Evolutionary conservation across 345 rosid species (phyloP).

Genomic region (Lumnitzera littorea): DNA sequence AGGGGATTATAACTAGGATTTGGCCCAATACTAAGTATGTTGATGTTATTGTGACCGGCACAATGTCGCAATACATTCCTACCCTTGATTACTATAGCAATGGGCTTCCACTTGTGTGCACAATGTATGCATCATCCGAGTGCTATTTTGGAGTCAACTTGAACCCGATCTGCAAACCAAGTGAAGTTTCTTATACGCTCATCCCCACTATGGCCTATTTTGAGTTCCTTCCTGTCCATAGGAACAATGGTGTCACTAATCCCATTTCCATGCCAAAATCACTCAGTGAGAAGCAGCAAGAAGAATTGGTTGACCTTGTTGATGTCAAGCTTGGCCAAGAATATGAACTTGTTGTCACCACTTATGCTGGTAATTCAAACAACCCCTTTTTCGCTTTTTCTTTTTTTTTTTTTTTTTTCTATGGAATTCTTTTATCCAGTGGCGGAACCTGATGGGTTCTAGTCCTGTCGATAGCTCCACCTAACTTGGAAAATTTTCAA

Average conservation of each 20-base stretch:
- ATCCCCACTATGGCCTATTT: constrained; percentile 92
- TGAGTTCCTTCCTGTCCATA: constrained; percentile 81
- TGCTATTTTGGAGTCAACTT: constrained; percentile 93
- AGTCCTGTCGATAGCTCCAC: no score
- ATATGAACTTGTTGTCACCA: constrained; percentile 96
- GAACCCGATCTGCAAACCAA: constrained; percentile 73
- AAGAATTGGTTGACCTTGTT: constrained; percentile 76
- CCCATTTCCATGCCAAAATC: constrained; percentile 57
- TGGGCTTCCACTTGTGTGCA: constrained; percentile 83
- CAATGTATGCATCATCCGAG: constrained; percentile 97
- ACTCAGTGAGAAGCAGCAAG: constrained; percentile 75
- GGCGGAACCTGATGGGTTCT: no score
- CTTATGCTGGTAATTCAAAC: constrained; percentile 65
- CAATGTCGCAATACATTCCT: constrained; percentile 97
- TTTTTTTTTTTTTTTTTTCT: no score
- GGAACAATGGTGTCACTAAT: constrained; percentile 54
- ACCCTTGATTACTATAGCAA: constrained; percentile 88
- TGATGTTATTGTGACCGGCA: constrained; percentile 97
- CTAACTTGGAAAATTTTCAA: no score
- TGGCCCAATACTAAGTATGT: constrained; percentile 85
- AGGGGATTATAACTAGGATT: constrained; percentile 62
- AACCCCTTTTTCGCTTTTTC: neutral
- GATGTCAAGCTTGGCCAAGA: constrained; percentile 93
- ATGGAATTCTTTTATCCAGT: no score
- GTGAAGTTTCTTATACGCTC: constrained; percentile 83